Conservation (phyloP, 139 green algal genomes). For the Coelastrella sp. region DNA sequence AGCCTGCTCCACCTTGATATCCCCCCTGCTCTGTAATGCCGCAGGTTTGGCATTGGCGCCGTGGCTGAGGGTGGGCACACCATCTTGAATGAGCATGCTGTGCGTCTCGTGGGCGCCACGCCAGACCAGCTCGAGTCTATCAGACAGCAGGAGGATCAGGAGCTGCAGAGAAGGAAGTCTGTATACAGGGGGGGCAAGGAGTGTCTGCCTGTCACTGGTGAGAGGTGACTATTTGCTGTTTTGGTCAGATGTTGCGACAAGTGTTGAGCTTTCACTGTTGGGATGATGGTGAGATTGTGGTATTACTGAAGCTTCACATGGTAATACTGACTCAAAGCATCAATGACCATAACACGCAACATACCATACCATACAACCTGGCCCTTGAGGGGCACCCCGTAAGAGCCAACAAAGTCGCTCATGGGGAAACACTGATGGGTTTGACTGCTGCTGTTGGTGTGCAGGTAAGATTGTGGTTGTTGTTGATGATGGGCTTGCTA, state of each 20-base stretch:
- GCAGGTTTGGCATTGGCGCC: slow-evolving; percentile 41
- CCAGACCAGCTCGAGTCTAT: slow-evolving; percentile 9
- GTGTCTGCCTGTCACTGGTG: slow-evolving; percentile 17
- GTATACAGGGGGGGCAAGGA: slow-evolving; percentile 16
- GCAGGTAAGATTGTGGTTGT: slow-evolving; percentile 34
- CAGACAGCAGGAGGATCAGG: not conserved
- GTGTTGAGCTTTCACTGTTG: too few relatives aligned
- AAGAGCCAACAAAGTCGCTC: too few relatives aligned
- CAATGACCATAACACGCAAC: too few relatives aligned
- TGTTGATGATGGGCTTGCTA: slow-evolving; percentile 47
- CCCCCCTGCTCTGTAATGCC: not conserved
- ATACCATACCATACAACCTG: too few relatives aligned
- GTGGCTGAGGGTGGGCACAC: slow-evolving; percentile 11
- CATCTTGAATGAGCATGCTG: slow-evolving; percentile 30
- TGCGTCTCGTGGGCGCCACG: slow-evolving; percentile 33
- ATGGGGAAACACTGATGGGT: not conserved
- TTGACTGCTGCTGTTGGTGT: not conserved
- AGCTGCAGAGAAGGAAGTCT: slow-evolving; percentile 32
- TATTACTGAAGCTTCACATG: not conserved
- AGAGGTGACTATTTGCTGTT: not conserved
- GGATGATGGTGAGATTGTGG: slow-evolving; percentile 17
- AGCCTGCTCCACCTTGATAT: not conserved
- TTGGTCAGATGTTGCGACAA: not conserved
- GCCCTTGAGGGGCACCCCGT: too few relatives aligned
- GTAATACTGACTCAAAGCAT: too few relatives aligned